Base-by-base conservation (phyloP, 2,329 filamentous ascomycete genomes). In the Apiospora phragmitis region DNA sequence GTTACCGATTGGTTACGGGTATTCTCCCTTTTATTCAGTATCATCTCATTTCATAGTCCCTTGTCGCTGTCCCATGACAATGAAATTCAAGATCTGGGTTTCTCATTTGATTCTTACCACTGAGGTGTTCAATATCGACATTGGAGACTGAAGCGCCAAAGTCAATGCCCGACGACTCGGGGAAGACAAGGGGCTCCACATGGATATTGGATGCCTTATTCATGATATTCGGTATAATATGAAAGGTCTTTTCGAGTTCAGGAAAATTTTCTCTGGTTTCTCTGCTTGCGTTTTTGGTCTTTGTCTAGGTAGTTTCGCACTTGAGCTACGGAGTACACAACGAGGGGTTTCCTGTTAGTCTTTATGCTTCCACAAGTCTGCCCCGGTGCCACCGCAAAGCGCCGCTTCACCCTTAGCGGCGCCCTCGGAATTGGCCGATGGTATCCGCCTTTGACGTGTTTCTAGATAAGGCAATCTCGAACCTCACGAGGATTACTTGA, bases 141-240 rank as follows among this genome's bases (percentile, higher is more conserved):
- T 89, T 87, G 47, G 83, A 81, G 72, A 92, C 83, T 35, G 87
- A 78, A 12, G 89, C 90, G 1, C 91, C 91, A 70, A 93, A 91
- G 76, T 90, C 84, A 71, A 90, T 81, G 18, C 72, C 76, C 32
- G 84, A 85, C 49, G 77, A 79, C 62, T 79, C 73, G 4, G 80
- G 74, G 35, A 78, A 70, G n/a, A 74, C 49, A n/a, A 86, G 75
- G 12, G 83, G 83, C 29, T 81, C 75, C 51, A 86, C 76, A 24
- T 75, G 78, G 47, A 83, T 77, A 8, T 72, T 49, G 4, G 71
- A 73, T 9, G 70, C 55, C 70, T 70, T 71, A 18, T 38, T 69
- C 21, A n/a, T 12, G 32, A n/a, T 62, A 32, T 8, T n/a, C 21
- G 43, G 21, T 24, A 62, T 38, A 14, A 8, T 8, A n/a, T n/a